A percentile compares a stretch with the other conserved stretches of the same genome.
Conservation (phyloP, 176 grass and related monocot species). For the Metroxylon sagu region DNA sequence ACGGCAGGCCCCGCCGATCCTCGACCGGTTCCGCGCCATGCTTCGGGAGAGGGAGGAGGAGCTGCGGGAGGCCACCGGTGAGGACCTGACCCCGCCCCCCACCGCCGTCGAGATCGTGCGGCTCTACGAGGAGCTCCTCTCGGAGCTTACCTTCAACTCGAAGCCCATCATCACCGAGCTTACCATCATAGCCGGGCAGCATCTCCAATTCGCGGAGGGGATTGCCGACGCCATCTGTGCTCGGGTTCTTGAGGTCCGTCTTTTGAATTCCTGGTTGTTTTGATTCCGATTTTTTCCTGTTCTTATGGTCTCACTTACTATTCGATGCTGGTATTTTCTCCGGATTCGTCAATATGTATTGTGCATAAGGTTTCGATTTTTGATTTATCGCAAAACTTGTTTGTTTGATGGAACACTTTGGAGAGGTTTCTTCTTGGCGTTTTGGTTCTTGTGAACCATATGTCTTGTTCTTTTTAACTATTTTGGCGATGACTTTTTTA, state of each 20-base stretch:
- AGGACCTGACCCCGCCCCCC: slow-evolving; percentile 1
- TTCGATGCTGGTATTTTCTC: no score
- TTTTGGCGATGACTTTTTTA: no score
- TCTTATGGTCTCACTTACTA: no score
- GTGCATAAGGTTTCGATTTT: not conserved
- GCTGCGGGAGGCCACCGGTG: slow-evolving; percentile 12
- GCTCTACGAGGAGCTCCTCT: slow-evolving; percentile 52
- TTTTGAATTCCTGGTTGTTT: no score
- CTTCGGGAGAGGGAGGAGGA: slow-evolving; percentile 47
- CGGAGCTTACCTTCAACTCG: slow-evolving; percentile 92
- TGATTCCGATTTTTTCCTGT: no score
- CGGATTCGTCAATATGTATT: not conserved
- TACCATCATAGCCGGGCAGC: slow-evolving; percentile 71
- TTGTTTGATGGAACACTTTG: no score
- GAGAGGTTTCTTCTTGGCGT: no score
- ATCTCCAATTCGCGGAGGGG: slow-evolving; percentile 40
- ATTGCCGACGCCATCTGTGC: slow-evolving; percentile 71
- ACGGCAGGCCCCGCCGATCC: slow-evolving; percentile 17
- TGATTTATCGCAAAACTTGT: no score
- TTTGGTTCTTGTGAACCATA: no score
- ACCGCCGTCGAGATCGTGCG: slow-evolving; percentile 37
- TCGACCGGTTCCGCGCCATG: slow-evolving; percentile 51
- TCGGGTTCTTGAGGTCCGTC: slow-evolving; percentile 60
- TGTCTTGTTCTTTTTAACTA: no score
- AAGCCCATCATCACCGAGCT: slow-evolving; percentile 97